Evolutionary conservation across 2,329 filamentous ascomycete species (phyloP).

Genomic region (Pseudogymnoascus sp.): DNA sequence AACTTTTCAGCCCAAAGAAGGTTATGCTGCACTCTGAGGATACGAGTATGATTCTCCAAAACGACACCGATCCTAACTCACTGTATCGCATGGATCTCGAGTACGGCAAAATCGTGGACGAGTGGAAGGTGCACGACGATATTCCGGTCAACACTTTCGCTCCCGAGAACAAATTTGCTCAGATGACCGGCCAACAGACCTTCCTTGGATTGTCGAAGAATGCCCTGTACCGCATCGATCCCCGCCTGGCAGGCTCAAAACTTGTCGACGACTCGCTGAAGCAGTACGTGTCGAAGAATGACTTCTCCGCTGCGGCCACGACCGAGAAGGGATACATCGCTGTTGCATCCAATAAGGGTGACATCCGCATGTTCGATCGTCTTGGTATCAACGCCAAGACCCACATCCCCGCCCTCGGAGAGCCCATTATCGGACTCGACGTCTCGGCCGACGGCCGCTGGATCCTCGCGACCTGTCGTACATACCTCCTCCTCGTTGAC

Average conservation of each 20-base stretch:
- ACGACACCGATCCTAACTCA: slow-evolving; percentile 66
- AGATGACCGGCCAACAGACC: slow-evolving; percentile 91
- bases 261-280: slow-evolving; percentile 89
- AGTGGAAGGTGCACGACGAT: slow-evolving; percentile 97
- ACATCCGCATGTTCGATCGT: slow-evolving; percentile 92
- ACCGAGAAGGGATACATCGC: slow-evolving; percentile 96
- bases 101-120: slow-evolving; percentile 94
- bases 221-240: slow-evolving; percentile 87
- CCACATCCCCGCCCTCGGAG: slow-evolving; percentile 87
- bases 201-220: slow-evolving; percentile 92
- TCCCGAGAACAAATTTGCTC: slow-evolving; percentile 94
- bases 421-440: slow-evolving; percentile 89
- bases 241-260: slow-evolving; percentile 81
- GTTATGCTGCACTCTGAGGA: slow-evolving; percentile 30
- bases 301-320: slow-evolving; percentile 88
- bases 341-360: slow-evolving; percentile 94
- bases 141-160: slow-evolving; percentile 88
- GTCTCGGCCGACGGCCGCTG: slow-evolving; percentile 93
- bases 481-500: slow-evolving; percentile 90
- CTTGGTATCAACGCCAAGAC: slow-evolving; percentile 97
- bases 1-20: slow-evolving; percentile 81
- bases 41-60: slow-evolving; percentile 29
- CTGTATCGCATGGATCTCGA: slow-evolving; percentile 97
- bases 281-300: slow-evolving; percentile 94
- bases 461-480: slow-evolving; percentile 89